Percentiles rank a stretch among this genome's conserved stretches.
Evolutionary conservation across 768 basidiomycete species (phyloP).

Genomic region (Boletus rubescentipes): DNA sequence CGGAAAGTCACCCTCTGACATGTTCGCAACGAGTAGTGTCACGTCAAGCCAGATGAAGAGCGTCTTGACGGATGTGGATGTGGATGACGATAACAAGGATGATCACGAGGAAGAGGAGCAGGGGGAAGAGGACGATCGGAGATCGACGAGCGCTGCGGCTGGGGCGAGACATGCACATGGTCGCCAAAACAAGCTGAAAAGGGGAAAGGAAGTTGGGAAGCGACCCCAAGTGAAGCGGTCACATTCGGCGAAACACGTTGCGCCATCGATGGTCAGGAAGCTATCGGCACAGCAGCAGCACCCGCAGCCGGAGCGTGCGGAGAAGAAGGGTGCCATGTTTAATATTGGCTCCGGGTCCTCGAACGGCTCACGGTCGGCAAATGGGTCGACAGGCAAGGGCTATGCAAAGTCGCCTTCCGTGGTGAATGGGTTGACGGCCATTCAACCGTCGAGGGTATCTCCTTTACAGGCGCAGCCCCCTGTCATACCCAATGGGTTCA

Average conservation of each 20-base stretch:
- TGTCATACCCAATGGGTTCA: slow-evolving; percentile 18
- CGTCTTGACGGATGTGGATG: slow-evolving; percentile 21
- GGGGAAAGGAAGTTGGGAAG: slow-evolving; percentile 33
- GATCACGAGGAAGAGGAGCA: slow-evolving; percentile 13
- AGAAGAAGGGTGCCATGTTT: slow-evolving; percentile 40
- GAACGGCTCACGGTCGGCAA: slow-evolving; percentile 38
- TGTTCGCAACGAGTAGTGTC: slow-evolving; percentile 35
- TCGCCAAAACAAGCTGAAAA: slow-evolving; percentile 28
- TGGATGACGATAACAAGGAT: slow-evolving; percentile 16
- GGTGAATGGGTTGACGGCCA: slow-evolving; percentile 10
- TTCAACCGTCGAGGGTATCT: slow-evolving; percentile 8
- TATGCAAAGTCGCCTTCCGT: slow-evolving; percentile 6
- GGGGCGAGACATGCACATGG: slow-evolving; percentile 12
- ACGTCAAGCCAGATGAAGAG: slow-evolving; percentile 33
- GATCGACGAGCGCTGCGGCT: slow-evolving; percentile 15
- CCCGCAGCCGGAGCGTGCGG: slow-evolving; percentile 13
- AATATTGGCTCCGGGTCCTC: slow-evolving; percentile 63
- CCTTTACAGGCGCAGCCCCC: slow-evolving; percentile 17
- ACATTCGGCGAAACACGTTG: slow-evolving; percentile 31
- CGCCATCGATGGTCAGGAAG: slow-evolving; percentile 30
- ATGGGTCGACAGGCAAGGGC: slow-evolving; percentile 21
- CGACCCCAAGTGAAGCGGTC: slow-evolving; percentile 29
- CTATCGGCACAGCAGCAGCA: slow-evolving; percentile 25
- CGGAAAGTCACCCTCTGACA: slow-evolving; percentile 34
- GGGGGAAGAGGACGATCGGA: slow-evolving; percentile 21